Percentiles rank a stretch among this genome's conserved stretches.
phyloP scores from a whole-genome alignment of 495 filamentous ascomycete species.

The Durotheca rogersii region DNA sequence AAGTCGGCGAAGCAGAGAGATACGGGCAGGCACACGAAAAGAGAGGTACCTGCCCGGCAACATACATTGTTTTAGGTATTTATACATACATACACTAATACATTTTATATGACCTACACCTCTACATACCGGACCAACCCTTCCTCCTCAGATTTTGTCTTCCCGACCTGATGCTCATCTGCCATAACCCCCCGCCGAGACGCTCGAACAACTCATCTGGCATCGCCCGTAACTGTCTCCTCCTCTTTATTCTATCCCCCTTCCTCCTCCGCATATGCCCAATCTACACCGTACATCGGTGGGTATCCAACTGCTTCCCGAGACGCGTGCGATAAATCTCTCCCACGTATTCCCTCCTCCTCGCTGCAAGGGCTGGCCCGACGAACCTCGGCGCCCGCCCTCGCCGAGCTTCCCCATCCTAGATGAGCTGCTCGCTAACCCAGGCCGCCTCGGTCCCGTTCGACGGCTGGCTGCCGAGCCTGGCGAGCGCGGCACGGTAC shows the following conservation, averaged over 20 bases:
- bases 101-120: not conserved
- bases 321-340: conserved; percentile 9
- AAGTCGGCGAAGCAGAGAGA: no score
- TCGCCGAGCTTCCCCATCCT: conserved; percentile 1
- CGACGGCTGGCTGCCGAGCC: conserved; percentile 6
- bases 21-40: no score
- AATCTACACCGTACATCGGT: not conserved
- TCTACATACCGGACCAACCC: no score
- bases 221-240: not conserved
- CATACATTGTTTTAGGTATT: no score
- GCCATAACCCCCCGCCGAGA: no score
- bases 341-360: conserved; percentile 10
- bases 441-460: conserved; percentile 31
- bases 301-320: not conserved
- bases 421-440: conserved; percentile 31
- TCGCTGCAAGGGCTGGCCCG: not conserved
- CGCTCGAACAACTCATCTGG: not conserved
- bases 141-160: no score
- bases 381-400: not conserved
- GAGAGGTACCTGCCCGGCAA: no score
- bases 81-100: not conserved
- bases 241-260: not conserved
- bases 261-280: not conserved
- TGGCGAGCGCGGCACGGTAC: conserved; percentile 38
- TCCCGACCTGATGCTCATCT: no score